A percentile compares a stretch with the other conserved stretches of the same genome.
Conservation (phyloP, 2,329 filamentous ascomycete species). For the Colletotrichum abscissum region DNA sequence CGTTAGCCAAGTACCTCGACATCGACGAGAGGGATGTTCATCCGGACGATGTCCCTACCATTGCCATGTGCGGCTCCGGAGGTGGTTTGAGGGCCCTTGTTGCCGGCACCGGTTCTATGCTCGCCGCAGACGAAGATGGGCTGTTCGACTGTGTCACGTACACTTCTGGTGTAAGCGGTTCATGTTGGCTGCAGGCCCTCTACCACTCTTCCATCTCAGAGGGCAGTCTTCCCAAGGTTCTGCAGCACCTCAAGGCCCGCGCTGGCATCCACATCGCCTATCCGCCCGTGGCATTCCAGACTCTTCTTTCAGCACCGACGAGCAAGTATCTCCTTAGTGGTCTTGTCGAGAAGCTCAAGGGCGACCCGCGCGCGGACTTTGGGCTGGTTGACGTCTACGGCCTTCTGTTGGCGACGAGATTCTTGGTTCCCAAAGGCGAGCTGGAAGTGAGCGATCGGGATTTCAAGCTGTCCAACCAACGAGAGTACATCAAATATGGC, state of each 20-base stretch:
- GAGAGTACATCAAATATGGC: slow-evolving; percentile 79
- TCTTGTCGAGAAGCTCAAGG: slow-evolving; percentile 90
- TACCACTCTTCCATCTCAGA: slow-evolving; percentile 84
- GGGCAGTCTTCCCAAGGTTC: slow-evolving; percentile 74
- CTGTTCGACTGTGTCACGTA: slow-evolving; percentile 96
- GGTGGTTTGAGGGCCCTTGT: slow-evolving; percentile 91
- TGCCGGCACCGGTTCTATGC: slow-evolving; percentile 87
- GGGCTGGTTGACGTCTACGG: slow-evolving; percentile 96
- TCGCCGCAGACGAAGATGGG: slow-evolving; percentile 86
- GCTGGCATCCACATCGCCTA: slow-evolving; percentile 92
- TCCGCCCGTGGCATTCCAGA: slow-evolving; percentile 82
- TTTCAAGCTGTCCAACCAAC: slow-evolving; percentile 92
- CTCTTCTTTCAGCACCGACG: slow-evolving; percentile 88
- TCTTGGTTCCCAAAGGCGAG: slow-evolving; percentile 89
- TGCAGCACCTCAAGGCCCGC: slow-evolving; percentile 88
- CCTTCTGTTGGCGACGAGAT: slow-evolving; percentile 82
- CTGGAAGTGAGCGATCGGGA: slow-evolving; percentile 80
- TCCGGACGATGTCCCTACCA: slow-evolving; percentile 90
- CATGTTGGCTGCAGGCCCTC: slow-evolving; percentile 92
- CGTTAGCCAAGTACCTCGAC: slow-evolving; percentile 84
- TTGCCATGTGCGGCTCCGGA: slow-evolving; percentile 94
- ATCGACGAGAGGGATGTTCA: slow-evolving; percentile 85
- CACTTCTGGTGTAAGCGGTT: slow-evolving; percentile 93
- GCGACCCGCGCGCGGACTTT: slow-evolving; percentile 82
- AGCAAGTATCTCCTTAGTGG: slow-evolving; percentile 92